These are phyloP conservation scores for Cinchona pubescens DNA, from an alignment of 257 asterid species.

Conservation along the genomic window DNA sequence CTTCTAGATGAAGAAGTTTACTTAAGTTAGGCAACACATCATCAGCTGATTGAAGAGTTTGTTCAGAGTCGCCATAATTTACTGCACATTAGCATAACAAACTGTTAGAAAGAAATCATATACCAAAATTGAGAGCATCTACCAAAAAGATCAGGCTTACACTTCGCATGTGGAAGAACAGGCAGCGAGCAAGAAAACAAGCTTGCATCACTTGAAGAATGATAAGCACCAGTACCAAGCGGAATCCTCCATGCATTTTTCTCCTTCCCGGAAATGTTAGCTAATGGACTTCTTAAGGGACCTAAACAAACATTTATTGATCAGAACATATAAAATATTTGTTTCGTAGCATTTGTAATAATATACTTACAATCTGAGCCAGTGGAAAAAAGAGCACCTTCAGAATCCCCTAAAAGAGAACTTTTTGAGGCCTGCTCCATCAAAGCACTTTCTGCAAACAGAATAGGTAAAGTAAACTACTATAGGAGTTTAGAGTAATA, in stretches of 20 bases:
- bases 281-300: conserved; percentile 26
- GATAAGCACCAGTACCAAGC: conserved; percentile 36
- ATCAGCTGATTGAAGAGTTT: conserved; percentile 38
- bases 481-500: background rate
- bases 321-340: background rate
- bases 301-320: conserved; percentile 24
- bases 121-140: background rate
- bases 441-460: conserved; percentile 13
- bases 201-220: conserved; percentile 65
- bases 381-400: conserved; percentile 21
- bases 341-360: background rate
- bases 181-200: conserved; percentile 87
- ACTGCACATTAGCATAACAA: conserved; percentile 43
- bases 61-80: conserved; percentile 46
- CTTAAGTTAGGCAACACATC: conserved; percentile 52
- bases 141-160: conserved; percentile 40
- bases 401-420: conserved; percentile 21
- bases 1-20: conserved; percentile 32
- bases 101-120: conserved; percentile 1
- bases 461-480: background rate
- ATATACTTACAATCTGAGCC: background rate
- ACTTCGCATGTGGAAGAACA: conserved; percentile 51
- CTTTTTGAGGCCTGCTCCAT: conserved; percentile 31
- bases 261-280: conserved; percentile 34
- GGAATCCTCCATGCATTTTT: conserved; percentile 59